A percentile compares a stretch with the other conserved stretches of the same genome.
These are phyloP conservation scores for Paraconiothyrium sp. DNA, from an alignment of 2,329 filamentous ascomycete genomes.

Conservation along the genomic window DNA sequence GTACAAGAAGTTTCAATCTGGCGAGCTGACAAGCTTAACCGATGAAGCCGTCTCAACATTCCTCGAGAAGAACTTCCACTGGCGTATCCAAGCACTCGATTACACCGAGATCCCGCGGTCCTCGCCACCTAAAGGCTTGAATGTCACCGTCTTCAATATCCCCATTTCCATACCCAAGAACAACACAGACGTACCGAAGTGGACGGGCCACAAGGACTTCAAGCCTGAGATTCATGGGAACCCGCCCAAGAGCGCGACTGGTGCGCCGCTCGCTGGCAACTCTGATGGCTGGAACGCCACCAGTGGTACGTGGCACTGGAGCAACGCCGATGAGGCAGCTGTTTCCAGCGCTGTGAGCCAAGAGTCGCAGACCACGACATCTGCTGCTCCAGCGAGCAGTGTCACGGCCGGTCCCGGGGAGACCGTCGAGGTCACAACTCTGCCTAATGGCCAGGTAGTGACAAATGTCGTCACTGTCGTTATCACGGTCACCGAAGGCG, in stretches of 20 bases:
- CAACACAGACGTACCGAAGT: conserved; percentile 37
- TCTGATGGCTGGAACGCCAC: conserved; percentile 18
- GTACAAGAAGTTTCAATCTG: conserved; percentile 32
- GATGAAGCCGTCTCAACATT: conserved; percentile 35
- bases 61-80: conserved; percentile 41
- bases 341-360: conserved; percentile 6
- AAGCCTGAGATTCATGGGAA: conserved; percentile 38
- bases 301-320: conserved; percentile 17
- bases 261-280: conserved; percentile 8
- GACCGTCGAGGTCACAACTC: conserved; percentile 12
- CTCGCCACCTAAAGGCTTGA: conserved; percentile 39
- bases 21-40: conserved; percentile 37
- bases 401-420: conserved; percentile 13
- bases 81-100: conserved; percentile 44
- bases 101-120: conserved; percentile 40
- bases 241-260: conserved; percentile 24
- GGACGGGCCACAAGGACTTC: conserved; percentile 35
- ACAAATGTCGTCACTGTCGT: conserved; percentile 17
- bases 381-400: background rate
- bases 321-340: conserved; percentile 11
- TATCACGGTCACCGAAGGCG: conserved; percentile 14
- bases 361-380: conserved; percentile 3
- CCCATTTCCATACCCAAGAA: conserved; percentile 35
- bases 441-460: conserved; percentile 12
- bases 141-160: conserved; percentile 39